These are phyloP conservation scores for Pichia cabralensis DNA, from an alignment of 805 yeast genomes.

Conservation along the genomic window DNA sequence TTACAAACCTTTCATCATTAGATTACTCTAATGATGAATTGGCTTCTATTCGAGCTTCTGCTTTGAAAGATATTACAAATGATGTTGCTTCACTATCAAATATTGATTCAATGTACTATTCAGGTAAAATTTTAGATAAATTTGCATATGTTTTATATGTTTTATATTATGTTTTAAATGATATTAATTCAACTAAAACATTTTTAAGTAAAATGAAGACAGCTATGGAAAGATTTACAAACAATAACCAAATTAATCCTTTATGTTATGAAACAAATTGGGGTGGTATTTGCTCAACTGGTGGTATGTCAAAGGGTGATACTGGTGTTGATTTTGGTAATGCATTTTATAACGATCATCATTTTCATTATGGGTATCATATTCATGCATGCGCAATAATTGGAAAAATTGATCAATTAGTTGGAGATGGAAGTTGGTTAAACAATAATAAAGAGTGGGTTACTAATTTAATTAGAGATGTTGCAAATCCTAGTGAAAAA, in stretches of 20 bases:
- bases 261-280: conserved; percentile 45
- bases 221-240: conserved; percentile 33
- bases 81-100: conserved; percentile 32
- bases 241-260: conserved; percentile 37
- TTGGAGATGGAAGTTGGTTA: conserved; percentile 43
- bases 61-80: conserved; percentile 36
- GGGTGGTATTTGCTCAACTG: conserved; percentile 48
- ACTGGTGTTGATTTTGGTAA: conserved; percentile 39
- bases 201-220: conserved; percentile 36
- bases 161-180: conserved; percentile 35
- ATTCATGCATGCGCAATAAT: conserved; percentile 57
- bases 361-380: conserved; percentile 47
- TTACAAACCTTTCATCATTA: conserved; percentile 24
- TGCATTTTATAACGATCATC: conserved; percentile 46
- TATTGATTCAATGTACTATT: conserved; percentile 35
- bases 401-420: conserved; percentile 41
- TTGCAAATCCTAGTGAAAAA: conserved; percentile 44
- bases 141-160: conserved; percentile 47
- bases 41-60: conserved; percentile 22
- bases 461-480: conserved; percentile 53
- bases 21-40: conserved; percentile 36
- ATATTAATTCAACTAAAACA: conserved; percentile 36
- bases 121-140: conserved; percentile 47
- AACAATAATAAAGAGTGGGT: conserved; percentile 40
- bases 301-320: conserved; percentile 34